These are phyloP conservation scores for Dactylellina drechsleri DNA, from an alignment of 2,329 filamentous ascomycete genomes.

Conservation along the genomic window DNA sequence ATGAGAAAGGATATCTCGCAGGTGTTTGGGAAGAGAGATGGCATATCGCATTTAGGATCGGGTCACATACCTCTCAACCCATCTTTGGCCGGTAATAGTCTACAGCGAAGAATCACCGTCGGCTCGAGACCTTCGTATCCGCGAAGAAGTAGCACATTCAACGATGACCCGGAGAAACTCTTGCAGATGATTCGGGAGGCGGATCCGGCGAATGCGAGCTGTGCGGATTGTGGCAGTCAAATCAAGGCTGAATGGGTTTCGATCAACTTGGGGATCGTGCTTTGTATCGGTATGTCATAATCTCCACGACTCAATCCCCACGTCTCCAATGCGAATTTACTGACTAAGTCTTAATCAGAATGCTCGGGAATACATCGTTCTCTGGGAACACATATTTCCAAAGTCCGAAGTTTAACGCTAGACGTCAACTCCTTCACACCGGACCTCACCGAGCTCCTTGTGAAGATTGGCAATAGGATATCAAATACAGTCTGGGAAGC, in stretches of 20 bases:
- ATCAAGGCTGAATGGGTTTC: conserved; percentile 98
- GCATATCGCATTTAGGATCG: conserved; percentile 61
- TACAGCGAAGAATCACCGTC: conserved; percentile 87
- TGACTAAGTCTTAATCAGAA: conserved; percentile 65
- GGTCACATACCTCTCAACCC: conserved; percentile 49
- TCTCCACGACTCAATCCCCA: not conserved
- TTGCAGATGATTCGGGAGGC: conserved; percentile 87
- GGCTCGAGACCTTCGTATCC: conserved; percentile 83
- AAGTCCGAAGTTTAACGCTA: conserved; percentile 91
- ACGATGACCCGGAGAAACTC: conserved; percentile 85
- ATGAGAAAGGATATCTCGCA: conserved; percentile 52
- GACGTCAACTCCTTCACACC: conserved; percentile 96
- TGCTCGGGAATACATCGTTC: conserved; percentile 98
- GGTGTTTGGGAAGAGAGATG: conserved; percentile 60
- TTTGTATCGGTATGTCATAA: conserved; percentile 69
- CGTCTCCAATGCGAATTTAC: too few relatives aligned
- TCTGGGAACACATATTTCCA: conserved; percentile 95
- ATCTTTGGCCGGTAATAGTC: conserved; percentile 66
- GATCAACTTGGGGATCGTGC: conserved; percentile 93
- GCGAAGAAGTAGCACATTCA: conserved; percentile 75
- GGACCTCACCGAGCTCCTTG: conserved; percentile 92
- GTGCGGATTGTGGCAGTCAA: conserved; percentile 91
- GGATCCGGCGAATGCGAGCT: conserved; percentile 91
- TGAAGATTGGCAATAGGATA: conserved; percentile 90
- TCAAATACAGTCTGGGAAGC: conserved; percentile 98